Base-by-base conservation (phyloP, 2,329 filamentous ascomycete genomes). In the Colletotrichum sp. region DNA sequence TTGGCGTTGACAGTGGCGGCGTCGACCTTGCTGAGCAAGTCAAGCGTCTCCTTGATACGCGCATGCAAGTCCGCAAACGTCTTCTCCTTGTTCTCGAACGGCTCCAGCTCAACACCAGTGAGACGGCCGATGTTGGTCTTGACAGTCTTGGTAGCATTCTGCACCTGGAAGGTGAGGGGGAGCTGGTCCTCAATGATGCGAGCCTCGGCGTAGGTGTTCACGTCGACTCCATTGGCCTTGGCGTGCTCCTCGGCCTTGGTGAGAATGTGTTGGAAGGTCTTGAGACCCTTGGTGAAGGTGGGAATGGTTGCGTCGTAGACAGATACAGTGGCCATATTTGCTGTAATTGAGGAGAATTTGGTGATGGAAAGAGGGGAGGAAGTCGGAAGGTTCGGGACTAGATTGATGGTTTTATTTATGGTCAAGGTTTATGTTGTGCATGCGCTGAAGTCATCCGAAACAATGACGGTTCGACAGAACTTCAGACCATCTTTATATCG, bases 131-230 rank as follows among this genome's bases (percentile, higher is more conserved):
- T 55, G 52, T 77, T 73, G 67, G 80, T 80, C 77, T 81, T 81
- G 77, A 78, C 78, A 1, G 79, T 80, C 77, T 82, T 81, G 68
- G 81, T 81, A 9, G 79, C 80, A 34, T 79, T 78, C 67, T 82
- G 80, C 16, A 86, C 78, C 72, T 86, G 84, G 79, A 84, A 84
- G 43, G 67, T 76, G 24, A 87, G 80, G 16, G 84, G 83, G 16
- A 79, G 77, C 82, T 86, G 86, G 79, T 85, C 85, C 3, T 81
- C 79, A 57, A 73, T 55, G 3, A 86, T 79, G 6, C 79, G 74
- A 26, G 80, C 78, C 16, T 71, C 30, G 64, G 79, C 77, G 65
- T 81, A 81, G 10, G 75, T 69, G 69, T 80, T 78, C 24, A 77
- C 65, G 55, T 80, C 78, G 48, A 79, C 39, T 39, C 78, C 78